A percentile compares a stretch with the other conserved stretches of the same genome.
Conservation (phyloP, 2,329 filamentous ascomycete genomes). For the Xylaria sp. region DNA sequence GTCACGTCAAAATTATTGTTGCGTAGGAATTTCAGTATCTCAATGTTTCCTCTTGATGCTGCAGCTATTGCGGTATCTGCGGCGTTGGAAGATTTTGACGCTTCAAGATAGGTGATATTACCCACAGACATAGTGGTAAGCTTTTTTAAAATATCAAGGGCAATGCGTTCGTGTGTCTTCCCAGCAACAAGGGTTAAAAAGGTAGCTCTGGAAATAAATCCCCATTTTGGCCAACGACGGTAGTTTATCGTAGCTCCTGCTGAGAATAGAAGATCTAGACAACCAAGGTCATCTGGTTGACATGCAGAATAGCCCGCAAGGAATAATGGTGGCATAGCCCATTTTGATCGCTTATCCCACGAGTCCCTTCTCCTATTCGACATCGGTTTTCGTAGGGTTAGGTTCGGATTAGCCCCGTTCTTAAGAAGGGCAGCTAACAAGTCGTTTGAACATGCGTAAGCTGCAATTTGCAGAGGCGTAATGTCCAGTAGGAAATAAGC, state of each 20-base stretch:
- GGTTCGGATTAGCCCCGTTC: background rate
- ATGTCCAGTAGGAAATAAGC: background rate
- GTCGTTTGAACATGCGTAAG: background rate
- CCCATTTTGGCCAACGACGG: background rate
- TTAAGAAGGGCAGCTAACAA: background rate
- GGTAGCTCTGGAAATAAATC: background rate
- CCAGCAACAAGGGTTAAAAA: background rate
- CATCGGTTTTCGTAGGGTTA: background rate
- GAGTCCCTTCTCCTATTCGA: background rate
- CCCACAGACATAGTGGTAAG: background rate
- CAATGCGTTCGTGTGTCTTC: background rate
- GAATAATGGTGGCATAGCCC: conserved; percentile 5
- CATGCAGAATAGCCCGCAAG: background rate
- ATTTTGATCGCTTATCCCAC: no score
- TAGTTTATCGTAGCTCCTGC: background rate
- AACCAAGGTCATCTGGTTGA: background rate
- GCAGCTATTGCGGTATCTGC: background rate
- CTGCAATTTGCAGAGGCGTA: background rate
- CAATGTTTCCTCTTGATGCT: background rate
- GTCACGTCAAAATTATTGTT: background rate
- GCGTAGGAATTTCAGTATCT: background rate
- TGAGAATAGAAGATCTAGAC: background rate
- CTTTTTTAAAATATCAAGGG: background rate
- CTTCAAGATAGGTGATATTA: background rate
- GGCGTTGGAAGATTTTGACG: background rate